Evolutionary conservation across 495 filamentous ascomycete genomes (phyloP), one percentile per base, ranked within the genome.

Genomic region (Astrothelium macrocarpum): DNA sequence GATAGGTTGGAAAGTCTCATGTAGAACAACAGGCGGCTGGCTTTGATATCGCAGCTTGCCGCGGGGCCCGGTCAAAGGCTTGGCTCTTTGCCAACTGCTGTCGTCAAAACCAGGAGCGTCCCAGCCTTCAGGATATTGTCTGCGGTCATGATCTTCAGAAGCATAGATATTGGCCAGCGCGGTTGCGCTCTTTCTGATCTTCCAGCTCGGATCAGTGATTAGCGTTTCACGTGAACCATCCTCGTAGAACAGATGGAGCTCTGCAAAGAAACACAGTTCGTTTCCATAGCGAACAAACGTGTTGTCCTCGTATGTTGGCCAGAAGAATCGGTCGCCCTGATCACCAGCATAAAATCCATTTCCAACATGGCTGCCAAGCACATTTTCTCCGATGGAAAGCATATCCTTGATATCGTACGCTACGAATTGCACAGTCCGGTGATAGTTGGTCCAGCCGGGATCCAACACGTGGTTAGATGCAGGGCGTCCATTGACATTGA

Each of bases 301-400:
- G 25, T 60, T 60, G 31, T 60, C 58, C 31, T 60, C 58, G 58
- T 60, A 60, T 34, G 31, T 28, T 28, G 58, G 58, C 58, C 58
- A 60, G 58, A 60, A 60, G 58, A 60, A 60, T n/a, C 58, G 58
- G 31, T 60, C 58, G 31, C 25, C 58, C 31, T 60, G 20, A 31
- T 60, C 58, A 34, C 58, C 58, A 31, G 58, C 58, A n/a, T 60
- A 60, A 31, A 60, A 60, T 26, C 58, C 58, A 34, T 60, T 60
- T 60, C 58, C 58, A 10, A 60, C 18, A 34, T 60, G 58, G 18
- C 20, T 31, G 31, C 23, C 58, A n/a, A 60, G 23, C n/a, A 34
- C 58, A 34, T 60, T 60, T 31, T 60, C 58, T 28, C 25, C 58
- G 23, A 7, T 11, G 58, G 34, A 39, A 23, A 56, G 49, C n/a